Conservation (phyloP, 441 rosid species). For the Corymbia calophylla region DNA sequence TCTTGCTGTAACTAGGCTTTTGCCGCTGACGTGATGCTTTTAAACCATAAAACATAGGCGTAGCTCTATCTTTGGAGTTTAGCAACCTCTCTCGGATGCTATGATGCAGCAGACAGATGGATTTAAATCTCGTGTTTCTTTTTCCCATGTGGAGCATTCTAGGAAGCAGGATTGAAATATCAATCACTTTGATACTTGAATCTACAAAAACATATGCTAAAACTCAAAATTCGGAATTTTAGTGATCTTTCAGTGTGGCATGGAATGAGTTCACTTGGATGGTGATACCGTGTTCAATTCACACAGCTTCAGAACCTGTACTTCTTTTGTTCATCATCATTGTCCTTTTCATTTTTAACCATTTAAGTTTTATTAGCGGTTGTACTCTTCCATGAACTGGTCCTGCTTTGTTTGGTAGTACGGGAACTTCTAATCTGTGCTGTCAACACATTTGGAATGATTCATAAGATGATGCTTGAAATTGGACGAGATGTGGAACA, state of each 20-base stretch:
- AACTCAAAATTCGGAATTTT: background rate
- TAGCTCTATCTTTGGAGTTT: background rate
- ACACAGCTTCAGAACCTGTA: background rate
- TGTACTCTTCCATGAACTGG: background rate
- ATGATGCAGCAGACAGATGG: background rate
- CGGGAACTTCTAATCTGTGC: background rate
- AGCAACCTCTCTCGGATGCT: background rate
- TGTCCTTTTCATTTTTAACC: background rate
- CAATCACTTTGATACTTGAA: background rate
- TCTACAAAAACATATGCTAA: background rate
- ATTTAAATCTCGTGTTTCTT: background rate
- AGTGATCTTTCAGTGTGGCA: background rate
- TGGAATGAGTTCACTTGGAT: background rate
- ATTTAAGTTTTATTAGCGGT: background rate
- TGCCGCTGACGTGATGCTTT: background rate
- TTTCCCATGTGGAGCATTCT: background rate
- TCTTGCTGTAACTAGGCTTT: background rate
- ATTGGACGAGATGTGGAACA: background rate
- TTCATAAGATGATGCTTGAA: background rate
- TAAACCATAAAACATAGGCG: background rate
- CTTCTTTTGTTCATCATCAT: background rate
- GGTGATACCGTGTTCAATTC: background rate
- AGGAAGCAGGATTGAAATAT: background rate
- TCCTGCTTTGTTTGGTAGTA: background rate
- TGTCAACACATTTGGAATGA: background rate